These are phyloP conservation scores for Monosporascus cannonballus DNA, from an alignment of 2,329 filamentous ascomycete genomes.

Conservation along the genomic window DNA sequence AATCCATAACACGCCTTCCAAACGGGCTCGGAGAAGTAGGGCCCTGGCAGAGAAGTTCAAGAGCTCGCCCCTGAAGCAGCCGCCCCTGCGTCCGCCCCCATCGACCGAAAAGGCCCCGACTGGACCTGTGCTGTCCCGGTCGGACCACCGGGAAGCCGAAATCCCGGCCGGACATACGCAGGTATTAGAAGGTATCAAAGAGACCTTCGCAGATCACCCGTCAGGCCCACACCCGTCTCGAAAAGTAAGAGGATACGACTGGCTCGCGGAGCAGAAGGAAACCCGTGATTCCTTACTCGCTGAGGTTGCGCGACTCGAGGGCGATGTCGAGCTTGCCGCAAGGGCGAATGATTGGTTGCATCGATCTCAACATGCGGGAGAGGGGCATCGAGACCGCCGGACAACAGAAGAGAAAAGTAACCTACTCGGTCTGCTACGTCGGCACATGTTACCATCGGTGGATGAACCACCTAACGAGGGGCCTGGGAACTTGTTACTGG, in stretches of 20 bases:
- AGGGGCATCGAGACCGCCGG: conserved; percentile 17
- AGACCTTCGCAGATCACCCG: neutral
- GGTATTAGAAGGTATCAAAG: neutral
- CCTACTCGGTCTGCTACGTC: conserved; percentile 35
- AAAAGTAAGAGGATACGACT: conserved; percentile 34
- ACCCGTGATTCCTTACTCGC: conserved; percentile 46
- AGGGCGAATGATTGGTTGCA: conserved; percentile 53
- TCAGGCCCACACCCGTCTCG: conserved; percentile 31
- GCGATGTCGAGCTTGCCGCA: conserved; percentile 51
- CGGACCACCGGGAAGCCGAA: conserved; percentile 6
- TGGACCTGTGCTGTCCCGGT: neutral
- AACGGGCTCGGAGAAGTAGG: conserved; percentile 37
- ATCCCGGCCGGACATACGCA: conserved; percentile 10
- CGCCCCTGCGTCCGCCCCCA: conserved; percentile 25
- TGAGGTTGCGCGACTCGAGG: conserved; percentile 50
- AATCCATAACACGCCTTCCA: conserved; percentile 55
- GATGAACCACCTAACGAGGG: conserved; percentile 21
- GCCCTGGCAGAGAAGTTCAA: conserved; percentile 32
- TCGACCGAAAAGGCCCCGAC: neutral
- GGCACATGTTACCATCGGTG: conserved; percentile 34
- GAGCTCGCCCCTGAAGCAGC: conserved; percentile 45
- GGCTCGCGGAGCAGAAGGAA: conserved; percentile 43
- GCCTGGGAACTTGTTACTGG: conserved; percentile 39
- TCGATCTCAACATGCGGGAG: conserved; percentile 30
- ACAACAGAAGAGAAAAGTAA: conserved; percentile 27